Percentiles rank a stretch among this genome's conserved stretches.
phyloP scores from a whole-genome alignment of 257 asterid genomes.

The Fraxinus excelsior region DNA sequence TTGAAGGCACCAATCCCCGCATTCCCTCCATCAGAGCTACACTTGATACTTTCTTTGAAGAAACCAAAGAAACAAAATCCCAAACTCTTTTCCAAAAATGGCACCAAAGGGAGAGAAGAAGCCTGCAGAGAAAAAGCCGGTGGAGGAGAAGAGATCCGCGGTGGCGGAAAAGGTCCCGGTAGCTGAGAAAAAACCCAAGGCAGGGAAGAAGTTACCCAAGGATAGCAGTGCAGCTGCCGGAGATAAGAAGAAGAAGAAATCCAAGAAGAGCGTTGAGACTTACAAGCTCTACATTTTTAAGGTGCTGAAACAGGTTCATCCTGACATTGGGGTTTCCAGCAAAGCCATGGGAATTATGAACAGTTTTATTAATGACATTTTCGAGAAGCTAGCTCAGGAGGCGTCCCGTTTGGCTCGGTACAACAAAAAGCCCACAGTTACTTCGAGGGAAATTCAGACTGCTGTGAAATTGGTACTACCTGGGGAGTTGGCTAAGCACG shows the following conservation, averaged over 20 bases:
- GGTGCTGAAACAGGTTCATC: slow-evolving; percentile 69
- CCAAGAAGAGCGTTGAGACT: slow-evolving; percentile 57
- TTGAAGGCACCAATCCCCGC: slow-evolving; percentile 11
- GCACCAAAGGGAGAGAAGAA: slow-evolving; percentile 63
- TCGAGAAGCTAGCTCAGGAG: slow-evolving; percentile 57
- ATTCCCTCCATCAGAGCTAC: slow-evolving; percentile 12
- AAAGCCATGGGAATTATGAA: slow-evolving; percentile 78
- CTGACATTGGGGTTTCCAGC: slow-evolving; percentile 63
- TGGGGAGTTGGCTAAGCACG: slow-evolving; percentile 10
- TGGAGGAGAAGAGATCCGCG: slow-evolving; percentile 56
- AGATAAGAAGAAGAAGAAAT: slow-evolving; percentile 65
- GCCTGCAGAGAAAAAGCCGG: slow-evolving; percentile 59
- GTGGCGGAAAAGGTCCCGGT: slow-evolving; percentile 56
- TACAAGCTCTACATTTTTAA: slow-evolving; percentile 77
- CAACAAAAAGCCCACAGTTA: slow-evolving; percentile 35
- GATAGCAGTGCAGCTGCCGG: slow-evolving; percentile 50
- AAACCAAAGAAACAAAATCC: background rate
- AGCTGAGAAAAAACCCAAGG: slow-evolving; percentile 71
- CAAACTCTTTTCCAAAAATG: slow-evolving; percentile 24
- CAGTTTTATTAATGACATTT: slow-evolving; percentile 50
- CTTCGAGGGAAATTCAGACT: slow-evolving; percentile 23
- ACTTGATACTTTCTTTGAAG: background rate
- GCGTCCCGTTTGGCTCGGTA: slow-evolving; percentile 35
- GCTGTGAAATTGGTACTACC: background rate
- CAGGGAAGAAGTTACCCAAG: slow-evolving; percentile 73